Percentiles rank a stretch among this genome's conserved stretches.
Evolutionary conservation across 1,284 basidiomycete species (phyloP).

Genomic region (Heliocybe sulcata): DNA sequence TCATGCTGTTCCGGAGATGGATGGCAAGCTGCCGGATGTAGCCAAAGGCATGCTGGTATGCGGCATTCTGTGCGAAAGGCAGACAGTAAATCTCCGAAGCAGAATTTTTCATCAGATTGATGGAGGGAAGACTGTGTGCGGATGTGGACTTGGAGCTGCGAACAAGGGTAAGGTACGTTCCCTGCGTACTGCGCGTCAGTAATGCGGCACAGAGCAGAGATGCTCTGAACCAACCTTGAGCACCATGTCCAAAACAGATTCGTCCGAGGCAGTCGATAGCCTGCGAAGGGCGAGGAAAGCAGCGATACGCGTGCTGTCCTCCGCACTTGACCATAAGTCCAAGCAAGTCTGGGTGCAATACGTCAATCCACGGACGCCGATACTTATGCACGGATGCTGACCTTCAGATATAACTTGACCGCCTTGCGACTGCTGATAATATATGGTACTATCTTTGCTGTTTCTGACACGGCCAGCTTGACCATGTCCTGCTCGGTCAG

Average conservation of each 20-base stretch:
- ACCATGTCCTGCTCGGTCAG: constrained; percentile 66
- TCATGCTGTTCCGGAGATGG: constrained; percentile 87
- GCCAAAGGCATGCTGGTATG: constrained; percentile 95
- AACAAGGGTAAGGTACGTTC: constrained; percentile 81
- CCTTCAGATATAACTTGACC: constrained; percentile 82
- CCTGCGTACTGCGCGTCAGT: constrained; percentile 33
- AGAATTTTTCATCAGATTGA: constrained; percentile 98
- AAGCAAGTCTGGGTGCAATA: constrained; percentile 58
- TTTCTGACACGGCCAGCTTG: constrained; percentile 73
- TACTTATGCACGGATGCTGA: constrained; percentile 20
- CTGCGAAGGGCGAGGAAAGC: constrained; percentile 84
- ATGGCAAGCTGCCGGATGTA: constrained; percentile 97
- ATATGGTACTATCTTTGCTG: constrained; percentile 83
- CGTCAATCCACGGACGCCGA: constrained; percentile 1
- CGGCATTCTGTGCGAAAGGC: constrained; percentile 43
- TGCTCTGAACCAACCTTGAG: constrained; percentile 63
- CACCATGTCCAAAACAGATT: constrained; percentile 78
- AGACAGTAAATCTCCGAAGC: constrained; percentile 89
- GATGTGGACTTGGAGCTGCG: constrained; percentile 80
- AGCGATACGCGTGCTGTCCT: constrained; percentile 82
- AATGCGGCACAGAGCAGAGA: constrained; percentile 7
- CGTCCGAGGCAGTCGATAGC: constrained; percentile 76
- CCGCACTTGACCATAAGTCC: constrained; percentile 75
- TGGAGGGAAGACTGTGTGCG: constrained; percentile 83
- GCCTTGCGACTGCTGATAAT: constrained; percentile 78